Conservation (phyloP, 768 basidiomycete species). For the Pleurotus sapidus region DNA sequence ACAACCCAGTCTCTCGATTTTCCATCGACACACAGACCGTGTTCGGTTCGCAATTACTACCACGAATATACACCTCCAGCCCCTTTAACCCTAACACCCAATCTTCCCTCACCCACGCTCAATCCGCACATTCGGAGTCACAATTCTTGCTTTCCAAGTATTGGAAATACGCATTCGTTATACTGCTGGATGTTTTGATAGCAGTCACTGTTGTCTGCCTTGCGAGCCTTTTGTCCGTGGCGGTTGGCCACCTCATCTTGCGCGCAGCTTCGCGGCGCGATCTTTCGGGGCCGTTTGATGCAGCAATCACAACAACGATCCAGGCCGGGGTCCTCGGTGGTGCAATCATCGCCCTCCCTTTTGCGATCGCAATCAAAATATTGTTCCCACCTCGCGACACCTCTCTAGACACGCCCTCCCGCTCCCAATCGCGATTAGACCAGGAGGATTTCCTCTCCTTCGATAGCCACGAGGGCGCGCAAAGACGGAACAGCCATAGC, state of each 20-base stretch:
- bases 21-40: not conserved
- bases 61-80: not conserved
- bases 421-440: not conserved
- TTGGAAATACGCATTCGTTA: not conserved
- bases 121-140: too few species aligned
- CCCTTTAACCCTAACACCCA: not conserved
- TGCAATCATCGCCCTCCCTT: not conserved
- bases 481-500: not conserved
- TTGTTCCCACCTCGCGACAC: not conserved
- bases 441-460: not conserved
- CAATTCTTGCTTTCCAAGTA: not conserved
- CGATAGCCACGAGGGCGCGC: not conserved
- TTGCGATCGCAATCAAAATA: not conserved
- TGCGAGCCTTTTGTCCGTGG: not conserved
- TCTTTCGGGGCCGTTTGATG: not conserved
- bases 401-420: not conserved
- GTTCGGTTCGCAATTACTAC: not conserved
- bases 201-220: constrained; percentile 1
- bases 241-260: not conserved
- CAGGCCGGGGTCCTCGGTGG: constrained; percentile 5
- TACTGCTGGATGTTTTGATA: not conserved
- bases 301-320: not conserved
- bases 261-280: not conserved
- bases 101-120: not conserved
- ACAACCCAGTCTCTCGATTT: not conserved